phyloP scores from a whole-genome alignment of 345 rosid species.

The Euphorbia tirucalli region DNA sequence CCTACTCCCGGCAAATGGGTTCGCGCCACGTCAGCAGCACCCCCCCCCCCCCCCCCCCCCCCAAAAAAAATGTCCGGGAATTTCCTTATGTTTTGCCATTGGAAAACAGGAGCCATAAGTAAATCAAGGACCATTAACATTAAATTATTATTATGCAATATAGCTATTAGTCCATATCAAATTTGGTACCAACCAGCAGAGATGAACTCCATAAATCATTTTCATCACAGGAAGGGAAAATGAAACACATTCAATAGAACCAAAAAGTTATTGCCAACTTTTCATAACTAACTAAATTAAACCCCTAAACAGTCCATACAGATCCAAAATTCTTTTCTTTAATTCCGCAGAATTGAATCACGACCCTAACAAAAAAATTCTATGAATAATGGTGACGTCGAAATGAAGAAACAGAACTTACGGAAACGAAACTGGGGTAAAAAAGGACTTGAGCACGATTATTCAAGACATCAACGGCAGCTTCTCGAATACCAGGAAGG shows the following conservation, averaged over 20 bases:
- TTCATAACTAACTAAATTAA: background rate
- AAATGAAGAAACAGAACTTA: constrained; percentile 31
- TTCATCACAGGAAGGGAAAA: background rate
- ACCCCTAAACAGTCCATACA: background rate
- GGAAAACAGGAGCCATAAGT: background rate
- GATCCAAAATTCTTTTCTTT: background rate
- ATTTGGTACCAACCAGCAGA: background rate
- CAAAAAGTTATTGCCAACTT: background rate
- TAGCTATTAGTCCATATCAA: constrained; percentile 1
- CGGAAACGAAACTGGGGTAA: constrained; percentile 56
- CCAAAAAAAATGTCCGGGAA: no score
- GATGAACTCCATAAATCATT: background rate
- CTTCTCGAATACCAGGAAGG: constrained; percentile 77
- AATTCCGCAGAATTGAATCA: background rate
- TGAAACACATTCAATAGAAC: background rate
- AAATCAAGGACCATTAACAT: background rate
- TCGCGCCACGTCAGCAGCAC: no score
- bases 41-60: no score
- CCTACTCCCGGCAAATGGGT: no score
- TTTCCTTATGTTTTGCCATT: background rate
- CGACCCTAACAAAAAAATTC: background rate
- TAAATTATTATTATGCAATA: background rate
- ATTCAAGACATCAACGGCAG: constrained; percentile 70
- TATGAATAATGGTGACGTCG: background rate
- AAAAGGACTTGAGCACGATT: constrained; percentile 63